These are phyloP conservation scores for Ormosia emarginata DNA, from an alignment of 306 rosid genomes.

Conservation along the genomic window DNA sequence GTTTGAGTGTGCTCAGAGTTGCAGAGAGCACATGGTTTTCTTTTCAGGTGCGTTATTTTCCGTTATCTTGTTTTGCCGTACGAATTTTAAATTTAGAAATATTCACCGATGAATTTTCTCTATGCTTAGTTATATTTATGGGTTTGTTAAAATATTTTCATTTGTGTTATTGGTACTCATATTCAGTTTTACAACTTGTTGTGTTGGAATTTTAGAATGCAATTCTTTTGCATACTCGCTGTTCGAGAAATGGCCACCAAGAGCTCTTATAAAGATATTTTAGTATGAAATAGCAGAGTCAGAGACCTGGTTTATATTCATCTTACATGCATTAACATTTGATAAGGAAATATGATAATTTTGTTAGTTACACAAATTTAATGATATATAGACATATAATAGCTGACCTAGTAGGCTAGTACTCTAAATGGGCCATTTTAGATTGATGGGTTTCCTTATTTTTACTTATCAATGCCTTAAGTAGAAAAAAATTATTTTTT, in stretches of 20 bases:
- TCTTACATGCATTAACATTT: neutral
- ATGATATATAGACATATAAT: neutral
- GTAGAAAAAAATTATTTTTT: neutral
- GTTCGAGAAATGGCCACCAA: constrained; percentile 19
- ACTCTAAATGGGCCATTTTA: neutral
- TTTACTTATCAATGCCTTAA: neutral
- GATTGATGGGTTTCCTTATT: neutral
- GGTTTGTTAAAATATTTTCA: neutral
- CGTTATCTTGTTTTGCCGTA: neutral
- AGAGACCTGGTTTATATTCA: neutral
- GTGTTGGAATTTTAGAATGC: neutral
- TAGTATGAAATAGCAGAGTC: neutral
- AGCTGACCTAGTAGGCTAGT: neutral
- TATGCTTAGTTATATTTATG: neutral
- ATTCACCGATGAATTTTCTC: neutral
- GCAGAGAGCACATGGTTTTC: neutral
- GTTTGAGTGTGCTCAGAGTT: neutral
- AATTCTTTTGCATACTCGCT: constrained; percentile 12
- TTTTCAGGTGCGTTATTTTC: constrained; percentile 19
- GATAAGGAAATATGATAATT: neutral
- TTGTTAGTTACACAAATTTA: neutral
- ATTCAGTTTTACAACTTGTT: neutral
- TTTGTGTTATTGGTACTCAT: neutral
- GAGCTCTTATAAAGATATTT: neutral
- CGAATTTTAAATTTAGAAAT: neutral